These are phyloP conservation scores for Aurifilum marmelostoma DNA, from an alignment of 2,329 filamentous ascomycete genomes.

Conservation along the genomic window DNA sequence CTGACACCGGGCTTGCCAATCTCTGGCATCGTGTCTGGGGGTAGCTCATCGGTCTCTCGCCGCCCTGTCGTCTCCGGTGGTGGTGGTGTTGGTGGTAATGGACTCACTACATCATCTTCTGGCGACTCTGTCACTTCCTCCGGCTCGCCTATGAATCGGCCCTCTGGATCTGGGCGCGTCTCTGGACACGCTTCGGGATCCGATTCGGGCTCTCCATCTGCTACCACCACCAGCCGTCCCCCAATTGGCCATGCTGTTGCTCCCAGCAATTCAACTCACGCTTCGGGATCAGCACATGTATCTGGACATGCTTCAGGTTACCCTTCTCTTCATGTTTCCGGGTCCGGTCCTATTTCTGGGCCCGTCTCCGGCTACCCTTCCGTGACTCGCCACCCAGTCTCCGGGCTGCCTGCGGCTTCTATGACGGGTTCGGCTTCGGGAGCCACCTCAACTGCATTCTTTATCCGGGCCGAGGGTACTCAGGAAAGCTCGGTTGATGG, in stretches of 20 bases:
- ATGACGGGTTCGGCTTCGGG: background rate
- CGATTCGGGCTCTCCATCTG: too few relatives aligned
- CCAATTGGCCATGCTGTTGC: background rate
- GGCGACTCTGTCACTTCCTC: background rate
- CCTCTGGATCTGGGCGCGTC: background rate
- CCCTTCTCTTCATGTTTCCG: background rate
- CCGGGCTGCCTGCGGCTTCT: background rate
- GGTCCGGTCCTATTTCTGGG: background rate
- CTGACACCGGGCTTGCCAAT: background rate
- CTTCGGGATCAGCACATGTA: background rate
- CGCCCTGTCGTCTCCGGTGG: background rate
- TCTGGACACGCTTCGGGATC: background rate
- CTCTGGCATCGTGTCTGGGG: background rate
- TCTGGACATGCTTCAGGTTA: background rate
- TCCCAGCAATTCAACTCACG: background rate
- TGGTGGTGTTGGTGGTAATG: background rate
- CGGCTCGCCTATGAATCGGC: background rate
- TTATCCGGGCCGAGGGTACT: background rate
- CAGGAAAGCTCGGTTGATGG: background rate
- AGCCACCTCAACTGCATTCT: background rate
- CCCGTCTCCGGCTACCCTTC: background rate
- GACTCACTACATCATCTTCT: background rate
- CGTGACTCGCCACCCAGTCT: background rate
- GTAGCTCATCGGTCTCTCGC: background rate
- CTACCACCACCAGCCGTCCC: background rate